Evolutionary conservation across 2,329 filamentous ascomycete genomes (phyloP).

Genomic region (Raffaelea ambrosiae): DNA sequence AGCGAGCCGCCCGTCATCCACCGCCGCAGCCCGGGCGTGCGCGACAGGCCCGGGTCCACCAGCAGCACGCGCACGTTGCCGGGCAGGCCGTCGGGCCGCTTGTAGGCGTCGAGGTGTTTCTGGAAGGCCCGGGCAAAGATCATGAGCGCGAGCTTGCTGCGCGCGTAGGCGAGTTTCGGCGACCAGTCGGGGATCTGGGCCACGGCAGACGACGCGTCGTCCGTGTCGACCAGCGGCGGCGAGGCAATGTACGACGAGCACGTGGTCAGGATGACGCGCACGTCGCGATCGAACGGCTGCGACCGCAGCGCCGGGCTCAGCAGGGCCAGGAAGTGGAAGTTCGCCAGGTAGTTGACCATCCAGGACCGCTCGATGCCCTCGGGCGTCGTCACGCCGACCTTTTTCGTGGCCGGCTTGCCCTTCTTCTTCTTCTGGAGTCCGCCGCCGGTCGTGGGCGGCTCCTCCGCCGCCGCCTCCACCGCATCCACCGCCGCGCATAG

Average conservation of each 20-base stretch:
- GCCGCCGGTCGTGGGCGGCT: background rate
- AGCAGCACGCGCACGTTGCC: constrained; percentile 77
- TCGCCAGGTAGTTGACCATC: constrained; percentile 92
- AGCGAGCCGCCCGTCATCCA: constrained; percentile 83
- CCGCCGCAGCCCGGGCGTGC: constrained; percentile 79
- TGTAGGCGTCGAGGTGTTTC: constrained; percentile 79
- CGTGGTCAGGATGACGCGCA: constrained; percentile 76
- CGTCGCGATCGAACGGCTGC: constrained; percentile 89
- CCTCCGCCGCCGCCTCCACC: constrained; percentile 34
- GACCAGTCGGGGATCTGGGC: constrained; percentile 33
- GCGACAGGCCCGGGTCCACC: constrained; percentile 75
- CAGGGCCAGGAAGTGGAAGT: constrained; percentile 90
- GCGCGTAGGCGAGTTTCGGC: constrained; percentile 50
- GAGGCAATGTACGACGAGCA: constrained; percentile 84
- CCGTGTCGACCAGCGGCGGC: constrained; percentile 50
- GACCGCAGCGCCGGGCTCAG: constrained; percentile 82
- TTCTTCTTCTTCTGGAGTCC: background rate
- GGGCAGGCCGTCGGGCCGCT: constrained; percentile 73
- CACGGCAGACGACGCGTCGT: background rate
- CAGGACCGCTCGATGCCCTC: constrained; percentile 85
- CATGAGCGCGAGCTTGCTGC: constrained; percentile 72
- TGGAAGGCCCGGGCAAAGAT: constrained; percentile 86
- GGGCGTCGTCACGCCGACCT: constrained; percentile 41
- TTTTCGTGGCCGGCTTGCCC: background rate
- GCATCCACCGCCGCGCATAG: constrained; percentile 59